phyloP scores from a whole-genome alignment of 306 rosid genomes.

The Glycine tomentella region DNA sequence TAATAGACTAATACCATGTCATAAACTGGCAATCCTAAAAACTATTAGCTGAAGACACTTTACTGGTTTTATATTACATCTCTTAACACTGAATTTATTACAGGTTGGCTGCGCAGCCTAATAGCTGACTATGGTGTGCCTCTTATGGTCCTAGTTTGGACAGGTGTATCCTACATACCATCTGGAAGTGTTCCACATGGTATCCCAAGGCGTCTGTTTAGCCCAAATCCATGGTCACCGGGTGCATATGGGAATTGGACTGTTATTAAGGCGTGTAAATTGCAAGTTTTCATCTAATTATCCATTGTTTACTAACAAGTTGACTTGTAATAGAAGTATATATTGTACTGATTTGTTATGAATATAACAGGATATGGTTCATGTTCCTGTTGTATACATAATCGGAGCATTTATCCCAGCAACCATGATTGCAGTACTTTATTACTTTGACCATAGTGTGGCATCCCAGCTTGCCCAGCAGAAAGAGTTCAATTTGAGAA shows the following conservation, averaged over 20 bases:
- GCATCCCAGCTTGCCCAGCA: slow-evolving; percentile 99
- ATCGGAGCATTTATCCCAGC: slow-evolving; percentile 98
- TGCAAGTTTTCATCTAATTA: not conserved
- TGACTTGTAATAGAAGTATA: not conserved
- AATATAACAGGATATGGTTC: slow-evolving; percentile 77
- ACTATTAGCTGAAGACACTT: not conserved
- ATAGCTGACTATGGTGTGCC: slow-evolving; percentile 99
- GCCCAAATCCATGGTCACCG: slow-evolving; percentile 99
- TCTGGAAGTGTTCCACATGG: slow-evolving; percentile 75
- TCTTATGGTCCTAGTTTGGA: slow-evolving; percentile 94
- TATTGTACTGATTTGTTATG: not conserved
- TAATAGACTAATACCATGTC: no score
- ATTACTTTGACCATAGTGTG: slow-evolving; percentile 97
- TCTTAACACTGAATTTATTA: not conserved
- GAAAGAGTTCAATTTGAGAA: slow-evolving; percentile 94
- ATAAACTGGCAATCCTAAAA: no score
- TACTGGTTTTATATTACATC: not conserved
- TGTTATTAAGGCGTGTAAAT: slow-evolving; percentile 74
- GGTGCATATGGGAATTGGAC: slow-evolving; percentile 99
- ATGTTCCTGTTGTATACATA: slow-evolving; percentile 84
- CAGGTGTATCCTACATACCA: slow-evolving; percentile 90
- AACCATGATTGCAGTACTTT: slow-evolving; percentile 96
- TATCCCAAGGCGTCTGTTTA: slow-evolving; percentile 89
- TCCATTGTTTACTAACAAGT: not conserved
- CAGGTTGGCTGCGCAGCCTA: slow-evolving; percentile 91